Percentiles rank a stretch among this genome's conserved stretches.
Conservation (phyloP, 2,329 filamentous ascomycete genomes). For the Fusarium marasasianum region DNA sequence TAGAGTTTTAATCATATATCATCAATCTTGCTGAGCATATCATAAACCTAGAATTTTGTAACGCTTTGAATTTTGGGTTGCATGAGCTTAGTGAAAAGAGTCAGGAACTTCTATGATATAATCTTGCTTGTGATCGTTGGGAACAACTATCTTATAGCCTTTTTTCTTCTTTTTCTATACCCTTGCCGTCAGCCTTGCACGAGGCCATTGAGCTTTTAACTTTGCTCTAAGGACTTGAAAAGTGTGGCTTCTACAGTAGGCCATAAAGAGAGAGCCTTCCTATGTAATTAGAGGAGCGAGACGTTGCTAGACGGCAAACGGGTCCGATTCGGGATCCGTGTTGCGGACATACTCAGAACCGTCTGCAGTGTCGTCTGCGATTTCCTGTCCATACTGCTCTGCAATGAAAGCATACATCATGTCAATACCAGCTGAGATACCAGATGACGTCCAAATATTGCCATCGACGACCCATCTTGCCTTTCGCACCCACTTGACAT, state of each 20-base stretch:
- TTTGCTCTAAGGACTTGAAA: neutral
- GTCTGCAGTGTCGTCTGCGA: constrained; percentile 59
- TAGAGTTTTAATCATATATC: neutral
- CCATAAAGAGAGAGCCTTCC: neutral
- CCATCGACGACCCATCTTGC: constrained; percentile 70
- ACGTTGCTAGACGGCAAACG: constrained; percentile 55
- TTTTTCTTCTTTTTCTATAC: neutral
- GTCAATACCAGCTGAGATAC: constrained; percentile 59
- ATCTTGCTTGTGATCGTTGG: too few relatives aligned
- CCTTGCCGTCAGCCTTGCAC: neutral
- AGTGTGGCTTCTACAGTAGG: neutral
- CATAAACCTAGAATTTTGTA: neutral
- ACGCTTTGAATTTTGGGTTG: neutral
- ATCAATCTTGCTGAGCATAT: neutral
- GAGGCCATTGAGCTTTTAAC: neutral
- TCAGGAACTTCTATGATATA: neutral
- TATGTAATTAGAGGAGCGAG: too few relatives aligned
- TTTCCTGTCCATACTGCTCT: constrained; percentile 58
- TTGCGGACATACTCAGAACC: constrained; percentile 68
- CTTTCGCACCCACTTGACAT: constrained; percentile 62
- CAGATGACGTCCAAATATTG: constrained; percentile 70
- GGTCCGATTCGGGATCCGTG: constrained; percentile 59
- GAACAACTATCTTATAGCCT: neutral
- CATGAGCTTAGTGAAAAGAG: neutral
- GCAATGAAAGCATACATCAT: constrained; percentile 49